Conservation (phyloP, 768 basidiomycete species). For the Amanita brunnescens region DNA sequence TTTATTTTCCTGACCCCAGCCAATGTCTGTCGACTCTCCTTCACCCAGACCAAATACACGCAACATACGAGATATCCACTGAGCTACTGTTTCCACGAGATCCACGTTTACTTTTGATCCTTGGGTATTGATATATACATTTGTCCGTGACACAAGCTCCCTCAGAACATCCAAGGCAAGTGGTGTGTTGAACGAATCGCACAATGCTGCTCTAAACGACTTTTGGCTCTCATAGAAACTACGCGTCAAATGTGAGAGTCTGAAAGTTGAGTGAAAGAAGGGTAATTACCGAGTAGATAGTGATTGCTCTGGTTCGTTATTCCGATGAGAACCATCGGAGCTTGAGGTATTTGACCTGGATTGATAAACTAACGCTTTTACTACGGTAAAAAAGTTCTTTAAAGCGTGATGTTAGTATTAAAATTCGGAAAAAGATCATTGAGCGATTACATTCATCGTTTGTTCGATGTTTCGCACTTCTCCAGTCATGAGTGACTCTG, state of each 20-base stretch:
- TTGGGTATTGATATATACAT: conserved; percentile 76
- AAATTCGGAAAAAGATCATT: conserved; percentile 7
- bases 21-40: conserved; percentile 57
- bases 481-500: conserved; percentile 78
- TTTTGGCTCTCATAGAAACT: conserved; percentile 72
- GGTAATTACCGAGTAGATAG: conserved; percentile 50
- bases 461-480: conserved; percentile 83
- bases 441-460: conserved; percentile 65
- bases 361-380: conserved; percentile 60
- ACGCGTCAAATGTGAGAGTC: conserved; percentile 7
- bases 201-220: conserved; percentile 78
- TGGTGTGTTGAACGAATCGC: conserved; percentile 97
- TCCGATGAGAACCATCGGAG: conserved; percentile 58
- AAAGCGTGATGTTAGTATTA: not conserved
- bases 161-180: conserved; percentile 66
- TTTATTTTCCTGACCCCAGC: conserved; percentile 72
- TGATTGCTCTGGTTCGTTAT: conserved; percentile 58
- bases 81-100: conserved; percentile 54
- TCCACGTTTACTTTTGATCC: conserved; percentile 50
- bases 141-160: conserved; percentile 76
- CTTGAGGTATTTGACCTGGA: conserved; percentile 34
- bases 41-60: conserved; percentile 76
- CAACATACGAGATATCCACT: conserved; percentile 68
- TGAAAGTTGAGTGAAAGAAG: not conserved
- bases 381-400: conserved; percentile 83